phyloP scores from a whole-genome alignment of 2,329 filamentous ascomycete species.

The Cryphonectria japonica region DNA sequence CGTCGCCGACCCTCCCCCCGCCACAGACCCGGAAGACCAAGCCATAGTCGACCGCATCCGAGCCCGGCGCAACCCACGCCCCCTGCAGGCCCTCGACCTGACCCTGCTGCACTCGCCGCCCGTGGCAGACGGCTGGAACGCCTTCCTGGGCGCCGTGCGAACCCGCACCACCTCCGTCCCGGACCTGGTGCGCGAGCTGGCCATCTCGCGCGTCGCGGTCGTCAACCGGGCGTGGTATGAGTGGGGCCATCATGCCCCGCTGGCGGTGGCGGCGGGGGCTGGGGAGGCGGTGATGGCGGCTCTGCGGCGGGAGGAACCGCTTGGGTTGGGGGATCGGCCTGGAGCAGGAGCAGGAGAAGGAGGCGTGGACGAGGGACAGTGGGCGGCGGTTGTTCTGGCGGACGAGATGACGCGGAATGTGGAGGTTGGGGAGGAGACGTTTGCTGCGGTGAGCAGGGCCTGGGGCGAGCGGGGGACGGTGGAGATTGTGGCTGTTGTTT shows the following conservation, averaged over 20 bases:
- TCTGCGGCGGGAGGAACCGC: constrained; percentile 39
- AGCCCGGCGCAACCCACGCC: constrained; percentile 68
- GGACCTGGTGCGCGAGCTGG: constrained; percentile 70
- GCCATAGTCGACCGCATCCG: constrained; percentile 67
- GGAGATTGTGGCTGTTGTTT: constrained; percentile 66
- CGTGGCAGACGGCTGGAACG: constrained; percentile 77
- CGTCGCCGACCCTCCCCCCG: constrained; percentile 55
- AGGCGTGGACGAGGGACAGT: constrained; percentile 56
- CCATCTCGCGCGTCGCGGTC: constrained; percentile 79
- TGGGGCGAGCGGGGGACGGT: constrained; percentile 76
- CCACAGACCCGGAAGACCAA: constrained; percentile 49
- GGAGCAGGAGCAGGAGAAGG: constrained; percentile 25
- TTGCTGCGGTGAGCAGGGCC: constrained; percentile 61
- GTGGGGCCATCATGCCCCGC: constrained; percentile 77
- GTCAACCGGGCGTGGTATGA: constrained; percentile 85
- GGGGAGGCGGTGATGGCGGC: constrained; percentile 52
- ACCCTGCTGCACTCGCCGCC: constrained; percentile 74
- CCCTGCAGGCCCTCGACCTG: constrained; percentile 75
- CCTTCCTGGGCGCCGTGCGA: constrained; percentile 66
- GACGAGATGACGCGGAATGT: constrained; percentile 84
- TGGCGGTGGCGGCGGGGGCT: constrained; percentile 63
- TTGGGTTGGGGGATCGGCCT: constrained; percentile 33
- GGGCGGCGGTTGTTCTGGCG: constrained; percentile 72
- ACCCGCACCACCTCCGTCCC: constrained; percentile 56
- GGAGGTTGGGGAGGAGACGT: constrained; percentile 69